These are phyloP conservation scores for Picochlorum sp. DNA, from an alignment of 139 green algal species.

Conservation along the genomic window DNA sequence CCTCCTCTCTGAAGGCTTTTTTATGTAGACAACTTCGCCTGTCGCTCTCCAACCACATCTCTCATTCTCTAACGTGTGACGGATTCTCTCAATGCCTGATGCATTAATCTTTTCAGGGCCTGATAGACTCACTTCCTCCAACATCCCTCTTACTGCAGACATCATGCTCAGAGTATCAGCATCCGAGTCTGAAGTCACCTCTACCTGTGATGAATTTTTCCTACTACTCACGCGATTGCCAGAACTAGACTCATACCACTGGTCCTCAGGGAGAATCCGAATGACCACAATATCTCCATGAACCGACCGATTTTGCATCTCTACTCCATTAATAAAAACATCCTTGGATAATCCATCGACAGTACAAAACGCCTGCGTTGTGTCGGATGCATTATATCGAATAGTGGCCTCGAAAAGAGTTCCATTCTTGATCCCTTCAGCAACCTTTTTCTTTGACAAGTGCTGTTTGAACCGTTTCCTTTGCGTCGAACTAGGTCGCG, in stretches of 20 bases:
- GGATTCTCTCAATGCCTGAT: too few relatives aligned
- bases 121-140: too few relatives aligned
- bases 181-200: too few relatives aligned
- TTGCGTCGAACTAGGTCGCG: too few relatives aligned
- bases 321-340: slow-evolving; percentile 40
- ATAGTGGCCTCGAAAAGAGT: slow-evolving; percentile 5
- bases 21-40: slow-evolving; percentile 65
- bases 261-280: slow-evolving; percentile 35
- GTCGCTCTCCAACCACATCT: slow-evolving; percentile 28
- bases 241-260: slow-evolving; percentile 1
- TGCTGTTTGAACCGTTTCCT: not conserved
- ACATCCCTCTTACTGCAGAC: too few relatives aligned
- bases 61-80: not conserved
- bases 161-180: too few relatives aligned
- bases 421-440: not conserved
- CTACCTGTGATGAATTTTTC: too few relatives aligned
- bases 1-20: slow-evolving; percentile 31
- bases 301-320: slow-evolving; percentile 55
- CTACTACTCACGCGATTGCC: too few relatives aligned
- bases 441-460: not conserved
- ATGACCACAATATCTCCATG: slow-evolving; percentile 80
- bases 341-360: slow-evolving; percentile 56
- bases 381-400: slow-evolving; percentile 4
- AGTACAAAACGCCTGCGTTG: slow-evolving; percentile 46
- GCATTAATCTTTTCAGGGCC: too few relatives aligned